phyloP scores from a whole-genome alignment of 768 basidiomycete genomes.

The Tubosaeta sp. region DNA sequence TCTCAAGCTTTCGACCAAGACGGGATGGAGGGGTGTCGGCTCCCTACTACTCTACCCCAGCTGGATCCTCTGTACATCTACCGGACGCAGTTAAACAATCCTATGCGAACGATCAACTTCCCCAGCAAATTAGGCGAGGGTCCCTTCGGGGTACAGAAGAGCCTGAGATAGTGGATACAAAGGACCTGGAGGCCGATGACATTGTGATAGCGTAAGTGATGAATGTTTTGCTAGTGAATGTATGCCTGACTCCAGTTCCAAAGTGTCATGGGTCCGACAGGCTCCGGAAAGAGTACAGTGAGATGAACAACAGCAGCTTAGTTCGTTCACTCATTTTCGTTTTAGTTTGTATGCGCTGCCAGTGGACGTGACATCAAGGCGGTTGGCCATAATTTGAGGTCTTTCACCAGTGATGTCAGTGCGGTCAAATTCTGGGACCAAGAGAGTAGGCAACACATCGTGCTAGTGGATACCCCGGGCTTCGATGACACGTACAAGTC shows the following conservation, averaged over 20 bases:
- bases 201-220: not conserved
- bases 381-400: conserved; percentile 10
- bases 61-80: not conserved
- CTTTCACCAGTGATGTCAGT: conserved; percentile 3
- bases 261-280: conserved; percentile 22
- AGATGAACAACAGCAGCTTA: not conserved
- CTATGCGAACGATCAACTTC: not conserved
- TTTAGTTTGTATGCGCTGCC: conserved; percentile 11
- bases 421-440: conserved; percentile 7
- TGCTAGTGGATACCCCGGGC: conserved; percentile 24
- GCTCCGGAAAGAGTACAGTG: conserved; percentile 12
- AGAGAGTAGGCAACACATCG: conserved; percentile 1
- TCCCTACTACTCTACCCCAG: not conserved
- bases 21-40: not conserved
- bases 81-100: not conserved
- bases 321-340: not conserved
- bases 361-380: not conserved
- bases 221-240: not conserved
- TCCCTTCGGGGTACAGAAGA: not conserved
- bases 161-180: not conserved
- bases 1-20: not conserved
- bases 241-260: not conserved
- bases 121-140: not conserved
- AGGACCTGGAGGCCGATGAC: not conserved
- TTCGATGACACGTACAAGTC: conserved; percentile 19